Conservation (phyloP, 768 basidiomycete species). For the Candolleomyces efflorescens region DNA sequence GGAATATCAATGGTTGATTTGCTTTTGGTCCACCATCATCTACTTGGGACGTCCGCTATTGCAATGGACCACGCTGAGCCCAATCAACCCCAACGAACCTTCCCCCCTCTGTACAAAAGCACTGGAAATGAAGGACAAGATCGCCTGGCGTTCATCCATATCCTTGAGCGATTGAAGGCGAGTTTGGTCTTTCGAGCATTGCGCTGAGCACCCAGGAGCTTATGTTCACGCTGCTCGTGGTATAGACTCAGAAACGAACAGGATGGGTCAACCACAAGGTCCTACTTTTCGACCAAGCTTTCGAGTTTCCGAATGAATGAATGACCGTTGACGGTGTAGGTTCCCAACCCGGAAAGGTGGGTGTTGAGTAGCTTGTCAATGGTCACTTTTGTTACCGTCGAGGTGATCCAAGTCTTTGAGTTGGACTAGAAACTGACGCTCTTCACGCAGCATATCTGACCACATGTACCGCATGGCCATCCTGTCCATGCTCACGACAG, state of each 20-base stretch:
- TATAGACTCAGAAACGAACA: conserved; percentile 88
- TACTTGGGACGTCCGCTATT: too few relatives aligned
- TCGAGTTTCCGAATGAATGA: not conserved
- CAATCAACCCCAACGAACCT: conserved; percentile 32
- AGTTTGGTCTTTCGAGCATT: not conserved
- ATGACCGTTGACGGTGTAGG: conserved; percentile 37
- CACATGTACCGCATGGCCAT: conserved; percentile 98
- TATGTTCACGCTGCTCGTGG: not conserved
- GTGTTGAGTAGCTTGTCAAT: too few relatives aligned
- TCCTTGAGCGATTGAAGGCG: conserved; percentile 87
- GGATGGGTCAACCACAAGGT: conserved; percentile 91
- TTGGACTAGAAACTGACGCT: not conserved
- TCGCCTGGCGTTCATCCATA: conserved; percentile 85
- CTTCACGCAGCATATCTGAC: conserved; percentile 69
- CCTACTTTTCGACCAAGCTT: conserved; percentile 13
- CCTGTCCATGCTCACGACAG: conserved; percentile 85
- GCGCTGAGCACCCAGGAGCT: not conserved
- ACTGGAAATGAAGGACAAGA: conserved; percentile 56
- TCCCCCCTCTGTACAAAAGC: conserved; percentile 55
- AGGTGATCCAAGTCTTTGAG: not conserved
- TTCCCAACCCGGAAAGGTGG: conserved; percentile 82
- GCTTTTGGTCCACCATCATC: too few relatives aligned
- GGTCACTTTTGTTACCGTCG: too few relatives aligned
- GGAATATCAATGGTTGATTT: too few relatives aligned
- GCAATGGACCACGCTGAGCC: too few relatives aligned